Evolutionary conservation across 78 protist genomes (phyloP).

Genomic region (Protostelium mycophagum): DNA sequence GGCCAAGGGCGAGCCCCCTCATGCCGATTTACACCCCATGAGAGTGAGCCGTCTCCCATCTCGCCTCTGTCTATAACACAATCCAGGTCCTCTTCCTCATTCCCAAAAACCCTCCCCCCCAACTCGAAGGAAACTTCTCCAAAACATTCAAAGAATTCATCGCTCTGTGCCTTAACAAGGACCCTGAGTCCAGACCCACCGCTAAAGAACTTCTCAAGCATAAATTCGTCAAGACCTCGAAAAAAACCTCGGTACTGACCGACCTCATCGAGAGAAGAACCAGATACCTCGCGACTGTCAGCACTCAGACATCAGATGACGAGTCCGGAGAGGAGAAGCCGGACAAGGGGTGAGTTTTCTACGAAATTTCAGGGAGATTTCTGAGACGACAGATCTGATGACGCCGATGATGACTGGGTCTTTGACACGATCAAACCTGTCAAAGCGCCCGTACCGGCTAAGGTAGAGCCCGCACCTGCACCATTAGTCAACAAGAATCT

Average conservation of each 20-base stretch:
- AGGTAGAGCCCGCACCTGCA: not conserved
- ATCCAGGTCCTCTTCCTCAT: constrained; percentile 90
- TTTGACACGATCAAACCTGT: constrained; percentile 55
- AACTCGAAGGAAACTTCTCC: constrained; percentile 67
- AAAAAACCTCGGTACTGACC: constrained; percentile 51
- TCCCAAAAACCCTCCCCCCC: constrained; percentile 91
- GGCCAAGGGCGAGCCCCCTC: constrained; percentile 95
- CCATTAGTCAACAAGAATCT: constrained; percentile 1
- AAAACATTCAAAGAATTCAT: constrained; percentile 83
- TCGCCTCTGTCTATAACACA: no score
- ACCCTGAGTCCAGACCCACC: constrained; percentile 82
- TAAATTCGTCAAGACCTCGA: constrained; percentile 69
- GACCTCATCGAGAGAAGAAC: constrained; percentile 74
- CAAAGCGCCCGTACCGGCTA: constrained; percentile 7
- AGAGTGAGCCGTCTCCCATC: no score
- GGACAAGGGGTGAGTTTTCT: not conserved
- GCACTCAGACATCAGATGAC: constrained; percentile 26
- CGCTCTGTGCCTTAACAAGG: constrained; percentile 82
- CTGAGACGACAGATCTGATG: not conserved
- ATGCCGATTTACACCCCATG: constrained; percentile 91
- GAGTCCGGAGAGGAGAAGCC: constrained; percentile 33
- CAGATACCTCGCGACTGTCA: constrained; percentile 34
- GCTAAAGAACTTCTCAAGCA: constrained; percentile 91
- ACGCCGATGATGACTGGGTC: constrained; percentile 66
- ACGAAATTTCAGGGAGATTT: not conserved